Conservation (phyloP, 768 basidiomycete genomes). For the Pisolithus microcarpus region DNA sequence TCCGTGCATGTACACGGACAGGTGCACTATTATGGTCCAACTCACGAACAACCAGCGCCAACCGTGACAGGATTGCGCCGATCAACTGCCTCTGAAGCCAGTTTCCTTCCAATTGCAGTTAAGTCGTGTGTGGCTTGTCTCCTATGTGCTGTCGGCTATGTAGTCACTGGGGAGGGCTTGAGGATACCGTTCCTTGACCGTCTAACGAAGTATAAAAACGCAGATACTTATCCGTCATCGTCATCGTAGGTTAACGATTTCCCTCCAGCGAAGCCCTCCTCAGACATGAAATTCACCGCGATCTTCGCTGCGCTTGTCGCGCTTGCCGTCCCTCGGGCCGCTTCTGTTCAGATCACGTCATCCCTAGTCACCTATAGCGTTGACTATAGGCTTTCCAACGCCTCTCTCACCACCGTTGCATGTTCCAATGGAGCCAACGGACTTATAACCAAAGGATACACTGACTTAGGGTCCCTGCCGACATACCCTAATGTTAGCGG, state of each 20-base stretch:
- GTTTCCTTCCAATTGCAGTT: too few species aligned
- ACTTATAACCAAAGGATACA: conserved; percentile 11
- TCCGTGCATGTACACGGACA: too few species aligned
- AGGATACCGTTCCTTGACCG: not conserved
- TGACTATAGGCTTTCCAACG: not conserved
- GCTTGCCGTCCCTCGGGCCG: not conserved
- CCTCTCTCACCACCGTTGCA: conserved; percentile 6
- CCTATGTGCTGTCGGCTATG: too few species aligned
- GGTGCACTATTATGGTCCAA: too few species aligned
- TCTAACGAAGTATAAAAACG: not conserved
- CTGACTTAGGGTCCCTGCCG: conserved; percentile 8
- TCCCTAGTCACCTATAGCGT: not conserved
- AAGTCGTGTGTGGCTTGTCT: too few species aligned
- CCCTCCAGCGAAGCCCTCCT: not conserved
- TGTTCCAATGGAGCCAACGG: conserved; percentile 18
- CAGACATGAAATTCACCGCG: conserved; percentile 1
- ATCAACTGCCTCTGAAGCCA: too few species aligned
- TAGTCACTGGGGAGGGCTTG: too few species aligned
- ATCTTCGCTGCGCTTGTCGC: conserved; percentile 5
- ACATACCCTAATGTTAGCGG: conserved; percentile 6
- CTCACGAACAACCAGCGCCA: too few species aligned
- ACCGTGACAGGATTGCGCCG: too few species aligned
- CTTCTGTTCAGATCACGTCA: not conserved
- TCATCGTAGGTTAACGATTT: too few species aligned
- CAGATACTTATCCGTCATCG: too few species aligned